Evolutionary conservation across 257 asterid genomes (phyloP).

Genomic region (Scutellaria minor): DNA sequence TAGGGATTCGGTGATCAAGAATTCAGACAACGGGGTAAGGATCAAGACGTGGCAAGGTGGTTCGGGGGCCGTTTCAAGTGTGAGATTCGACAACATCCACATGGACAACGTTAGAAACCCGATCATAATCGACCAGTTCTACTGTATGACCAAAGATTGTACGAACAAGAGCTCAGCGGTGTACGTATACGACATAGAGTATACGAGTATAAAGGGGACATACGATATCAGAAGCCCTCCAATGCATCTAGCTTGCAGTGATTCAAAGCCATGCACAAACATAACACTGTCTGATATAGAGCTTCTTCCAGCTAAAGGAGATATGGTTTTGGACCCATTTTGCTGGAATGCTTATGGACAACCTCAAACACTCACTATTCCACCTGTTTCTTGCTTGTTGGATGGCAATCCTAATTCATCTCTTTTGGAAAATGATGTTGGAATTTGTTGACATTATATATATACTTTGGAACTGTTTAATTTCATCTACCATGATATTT

Average conservation of each 20-base stretch:
- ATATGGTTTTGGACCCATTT: slow-evolving; percentile 54
- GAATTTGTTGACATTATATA: slow-evolving; percentile 32
- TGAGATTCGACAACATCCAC: slow-evolving; percentile 52
- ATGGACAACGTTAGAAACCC: slow-evolving; percentile 74
- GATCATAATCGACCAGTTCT: slow-evolving; percentile 66
- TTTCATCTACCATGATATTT: too few relatives aligned
- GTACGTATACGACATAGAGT: slow-evolving; percentile 45
- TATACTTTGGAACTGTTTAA: neutral
- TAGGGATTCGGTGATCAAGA: slow-evolving; percentile 55
- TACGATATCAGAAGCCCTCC: slow-evolving; percentile 68
- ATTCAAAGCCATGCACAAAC: slow-evolving; percentile 61
- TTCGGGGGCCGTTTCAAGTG: slow-evolving; percentile 53
- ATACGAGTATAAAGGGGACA: slow-evolving; percentile 57
- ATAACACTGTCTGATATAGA: slow-evolving; percentile 61
- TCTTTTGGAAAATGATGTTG: slow-evolving; percentile 38
- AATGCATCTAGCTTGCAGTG: slow-evolving; percentile 65
- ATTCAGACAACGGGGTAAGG: slow-evolving; percentile 66
- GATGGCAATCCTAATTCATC: slow-evolving; percentile 49
- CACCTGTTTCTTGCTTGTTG: slow-evolving; percentile 58
- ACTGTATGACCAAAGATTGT: slow-evolving; percentile 51
- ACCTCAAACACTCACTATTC: slow-evolving; percentile 44
- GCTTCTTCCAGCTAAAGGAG: slow-evolving; percentile 61
- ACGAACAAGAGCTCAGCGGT: slow-evolving; percentile 57
- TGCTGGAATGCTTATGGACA: slow-evolving; percentile 69
- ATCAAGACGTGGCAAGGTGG: slow-evolving; percentile 90